Conservation (phyloP, 192 early-diverging fungal species). For the Diversispora epigaea region DNA sequence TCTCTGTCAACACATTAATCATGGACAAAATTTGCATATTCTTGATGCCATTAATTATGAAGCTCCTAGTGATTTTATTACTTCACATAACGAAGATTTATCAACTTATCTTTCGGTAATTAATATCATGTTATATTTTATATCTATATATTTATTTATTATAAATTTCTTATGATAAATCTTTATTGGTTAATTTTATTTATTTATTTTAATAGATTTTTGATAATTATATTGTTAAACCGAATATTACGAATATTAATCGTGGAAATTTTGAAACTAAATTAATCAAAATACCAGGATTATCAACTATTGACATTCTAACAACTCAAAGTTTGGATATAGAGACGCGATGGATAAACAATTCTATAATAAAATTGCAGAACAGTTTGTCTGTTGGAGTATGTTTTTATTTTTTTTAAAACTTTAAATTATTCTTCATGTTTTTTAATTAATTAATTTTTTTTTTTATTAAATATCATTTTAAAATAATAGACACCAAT, state of each 20-base stretch:
- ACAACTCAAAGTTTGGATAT: background rate
- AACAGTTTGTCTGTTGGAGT: background rate
- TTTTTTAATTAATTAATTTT: background rate
- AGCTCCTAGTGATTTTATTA: background rate
- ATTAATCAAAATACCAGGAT: background rate
- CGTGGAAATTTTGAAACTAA: background rate
- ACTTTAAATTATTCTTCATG: too few species aligned
- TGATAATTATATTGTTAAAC: constrained; percentile 4
- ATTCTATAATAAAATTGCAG: background rate
- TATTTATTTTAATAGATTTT: background rate
- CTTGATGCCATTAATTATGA: background rate
- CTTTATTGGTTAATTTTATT: background rate
- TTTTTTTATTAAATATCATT: background rate
- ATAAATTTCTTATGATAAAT: background rate
- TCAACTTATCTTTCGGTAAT: background rate
- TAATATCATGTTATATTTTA: background rate
- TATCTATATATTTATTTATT: background rate
- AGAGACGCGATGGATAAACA: constrained; percentile 2
- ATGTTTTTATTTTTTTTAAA: background rate
- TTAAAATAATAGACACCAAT: background rate
- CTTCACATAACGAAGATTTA: background rate
- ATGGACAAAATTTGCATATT: constrained; percentile 3
- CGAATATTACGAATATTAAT: background rate
- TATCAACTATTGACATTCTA: background rate
- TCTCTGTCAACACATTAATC: constrained; percentile 4